These are phyloP conservation scores for Aphanomyces euteiches DNA, from an alignment of 352 stramenopile species.

Conservation along the genomic window DNA sequence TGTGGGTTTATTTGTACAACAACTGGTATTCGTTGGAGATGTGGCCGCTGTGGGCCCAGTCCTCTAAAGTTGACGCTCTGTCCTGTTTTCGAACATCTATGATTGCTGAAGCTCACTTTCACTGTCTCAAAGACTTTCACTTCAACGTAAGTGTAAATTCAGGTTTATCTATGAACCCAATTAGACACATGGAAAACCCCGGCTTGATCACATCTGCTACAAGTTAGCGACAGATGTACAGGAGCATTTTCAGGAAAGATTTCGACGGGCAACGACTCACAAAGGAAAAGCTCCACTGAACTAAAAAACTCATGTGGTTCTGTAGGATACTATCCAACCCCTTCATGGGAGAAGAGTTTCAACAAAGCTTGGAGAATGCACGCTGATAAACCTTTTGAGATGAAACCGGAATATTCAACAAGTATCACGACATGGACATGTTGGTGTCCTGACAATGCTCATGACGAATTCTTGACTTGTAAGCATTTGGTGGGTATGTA, in stretches of 20 bases:
- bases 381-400: not conserved
- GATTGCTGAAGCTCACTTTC: not conserved
- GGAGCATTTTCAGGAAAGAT: not conserved
- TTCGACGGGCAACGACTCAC: conserved; percentile 1
- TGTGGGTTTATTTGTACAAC: not conserved
- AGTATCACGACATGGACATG: not conserved
- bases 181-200: not conserved
- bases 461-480: conserved; percentile 12
- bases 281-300: not conserved
- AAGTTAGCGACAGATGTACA: not conserved
- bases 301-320: not conserved
- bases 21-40: not conserved
- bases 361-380: not conserved
- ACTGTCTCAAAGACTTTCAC: not conserved
- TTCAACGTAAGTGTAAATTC: not conserved
- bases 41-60: not conserved
- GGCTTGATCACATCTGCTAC: not conserved
- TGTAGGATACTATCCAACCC: not conserved
- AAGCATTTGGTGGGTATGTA: not conserved
- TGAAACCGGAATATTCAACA: not conserved
- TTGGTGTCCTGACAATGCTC: not conserved
- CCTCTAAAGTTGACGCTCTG: not conserved
- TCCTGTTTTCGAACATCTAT: not conserved
- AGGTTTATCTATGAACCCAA: not conserved
- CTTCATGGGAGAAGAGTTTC: conserved; percentile 3